These are phyloP conservation scores for Penicillium turbatum DNA, from an alignment of 495 filamentous ascomycete genomes.

Conservation along the genomic window DNA sequence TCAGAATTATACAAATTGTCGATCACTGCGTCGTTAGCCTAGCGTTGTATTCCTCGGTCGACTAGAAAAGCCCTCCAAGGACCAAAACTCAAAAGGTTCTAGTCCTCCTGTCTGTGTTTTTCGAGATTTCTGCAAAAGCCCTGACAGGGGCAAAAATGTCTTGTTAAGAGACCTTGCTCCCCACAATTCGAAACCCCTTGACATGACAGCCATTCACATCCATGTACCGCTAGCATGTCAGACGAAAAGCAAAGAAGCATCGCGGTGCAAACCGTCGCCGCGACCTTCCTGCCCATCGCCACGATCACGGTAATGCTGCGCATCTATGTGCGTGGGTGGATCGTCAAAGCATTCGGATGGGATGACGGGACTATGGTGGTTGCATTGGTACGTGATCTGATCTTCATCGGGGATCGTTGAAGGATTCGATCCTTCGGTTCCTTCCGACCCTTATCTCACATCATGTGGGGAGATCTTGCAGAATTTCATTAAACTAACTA, in stretches of 20 bases:
- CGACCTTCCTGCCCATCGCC: slow-evolving; percentile 37
- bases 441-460: not conserved
- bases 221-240: slow-evolving; percentile 9
- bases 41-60: not conserved
- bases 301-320: slow-evolving; percentile 35
- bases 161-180: slow-evolving; percentile 6
- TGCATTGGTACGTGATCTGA: slow-evolving; percentile 26
- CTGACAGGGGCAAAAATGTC: not conserved
- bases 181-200: not conserved
- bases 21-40: not conserved
- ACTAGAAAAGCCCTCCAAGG: not conserved
- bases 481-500: not conserved
- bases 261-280: slow-evolving; percentile 33
- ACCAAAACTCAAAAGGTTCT: not conserved
- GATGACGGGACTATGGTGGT: slow-evolving; percentile 42
- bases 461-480: not conserved
- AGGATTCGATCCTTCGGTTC: not conserved
- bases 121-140: not conserved
- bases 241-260: slow-evolving; percentile 26
- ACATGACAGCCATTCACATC: not conserved
- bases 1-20: not conserved
- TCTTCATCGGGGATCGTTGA: not conserved
- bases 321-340: slow-evolving; percentile 38
- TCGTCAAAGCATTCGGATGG: slow-evolving; percentile 43
- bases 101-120: not conserved